Conservation (phyloP, 2,329 filamentous ascomycete genomes). For the Byssoonygena ceratinophila region DNA sequence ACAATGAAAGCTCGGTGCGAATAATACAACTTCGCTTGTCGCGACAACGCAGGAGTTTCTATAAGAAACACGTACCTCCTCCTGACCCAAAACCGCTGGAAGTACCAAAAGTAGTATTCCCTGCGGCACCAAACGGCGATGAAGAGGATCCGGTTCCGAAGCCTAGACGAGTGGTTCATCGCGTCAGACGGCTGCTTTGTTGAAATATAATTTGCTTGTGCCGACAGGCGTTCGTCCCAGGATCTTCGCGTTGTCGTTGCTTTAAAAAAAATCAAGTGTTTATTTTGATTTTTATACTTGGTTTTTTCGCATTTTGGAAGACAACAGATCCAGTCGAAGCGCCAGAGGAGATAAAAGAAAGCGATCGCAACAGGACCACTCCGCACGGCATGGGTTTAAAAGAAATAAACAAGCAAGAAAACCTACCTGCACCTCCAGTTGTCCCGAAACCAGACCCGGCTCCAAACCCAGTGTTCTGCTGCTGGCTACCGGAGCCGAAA, state of each 20-base stretch:
- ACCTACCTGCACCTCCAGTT: conserved; percentile 17
- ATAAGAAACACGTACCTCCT: conserved; percentile 22
- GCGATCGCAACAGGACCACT: neutral
- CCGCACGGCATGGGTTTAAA: neutral
- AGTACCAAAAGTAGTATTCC: conserved; percentile 20
- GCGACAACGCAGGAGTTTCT: conserved; percentile 1
- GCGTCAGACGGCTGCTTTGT: conserved; percentile 15
- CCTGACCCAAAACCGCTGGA: conserved; percentile 22
- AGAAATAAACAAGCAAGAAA: conserved; percentile 8
- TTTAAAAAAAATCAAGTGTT: no score
- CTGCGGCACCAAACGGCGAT: conserved; percentile 28
- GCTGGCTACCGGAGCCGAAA: conserved; percentile 16
- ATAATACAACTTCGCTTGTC: neutral
- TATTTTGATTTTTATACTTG: neutral
- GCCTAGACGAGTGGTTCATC: conserved; percentile 21
- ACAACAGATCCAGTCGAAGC: conserved; percentile 9
- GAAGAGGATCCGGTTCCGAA: conserved; percentile 30
- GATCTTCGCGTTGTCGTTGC: conserved; percentile 4
- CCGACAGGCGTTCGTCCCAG: neutral
- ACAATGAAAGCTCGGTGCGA: neutral
- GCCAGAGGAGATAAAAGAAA: conserved; percentile 7
- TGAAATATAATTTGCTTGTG: conserved; percentile 1
- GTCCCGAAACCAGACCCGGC: conserved; percentile 11
- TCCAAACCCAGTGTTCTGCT: conserved; percentile 16
- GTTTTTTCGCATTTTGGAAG: neutral